Percentiles rank a stretch among this genome's conserved stretches.
Conservation (phyloP, 2,329 filamentous ascomycete species). For the Microdochium paspali region DNA sequence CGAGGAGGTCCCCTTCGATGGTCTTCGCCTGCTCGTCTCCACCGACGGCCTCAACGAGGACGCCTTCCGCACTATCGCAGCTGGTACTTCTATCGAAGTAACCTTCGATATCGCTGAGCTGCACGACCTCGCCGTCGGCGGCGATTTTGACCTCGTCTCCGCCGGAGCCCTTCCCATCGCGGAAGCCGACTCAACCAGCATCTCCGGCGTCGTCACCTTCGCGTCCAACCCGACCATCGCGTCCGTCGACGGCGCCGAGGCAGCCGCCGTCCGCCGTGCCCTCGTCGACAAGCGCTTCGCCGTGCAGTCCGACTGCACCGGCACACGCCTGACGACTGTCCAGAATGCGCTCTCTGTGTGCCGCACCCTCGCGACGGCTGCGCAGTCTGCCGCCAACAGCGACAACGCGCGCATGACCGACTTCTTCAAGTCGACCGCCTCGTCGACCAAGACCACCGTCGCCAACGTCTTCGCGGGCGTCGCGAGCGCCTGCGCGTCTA, state of each 20-base stretch:
- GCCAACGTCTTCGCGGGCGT: conserved; percentile 40
- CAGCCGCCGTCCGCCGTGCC: conserved; percentile 36
- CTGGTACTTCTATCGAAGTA: conserved; percentile 39
- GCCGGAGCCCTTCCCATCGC: conserved; percentile 48
- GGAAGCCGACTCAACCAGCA: conserved; percentile 35
- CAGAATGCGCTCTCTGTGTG: conserved; percentile 44
- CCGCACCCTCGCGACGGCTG: conserved; percentile 38
- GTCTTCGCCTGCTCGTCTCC: conserved; percentile 39
- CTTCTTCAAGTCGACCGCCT: conserved; percentile 53
- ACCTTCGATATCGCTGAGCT: conserved; percentile 46
- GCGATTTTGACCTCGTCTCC: conserved; percentile 45
- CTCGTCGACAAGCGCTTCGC: conserved; percentile 41
- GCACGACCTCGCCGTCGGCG: conserved; percentile 41
- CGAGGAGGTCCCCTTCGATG: conserved; percentile 37
- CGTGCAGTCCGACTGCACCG: conserved; percentile 44
- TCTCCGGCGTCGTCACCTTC: conserved; percentile 46
- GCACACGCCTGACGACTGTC: conserved; percentile 31
- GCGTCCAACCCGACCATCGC: conserved; percentile 49
- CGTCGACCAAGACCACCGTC: conserved; percentile 36
- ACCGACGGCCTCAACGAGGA: conserved; percentile 32
- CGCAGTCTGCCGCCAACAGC: conserved; percentile 39
- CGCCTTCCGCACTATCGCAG: conserved; percentile 38
- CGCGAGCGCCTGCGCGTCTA: conserved; percentile 43
- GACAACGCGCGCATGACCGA: conserved; percentile 42
- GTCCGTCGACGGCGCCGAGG: conserved; percentile 44